A percentile compares a stretch with the other conserved stretches of the same genome.
Evolutionary conservation across 1,139 yeast genomes (phyloP).

Genomic region (Candida smagusa): DNA sequence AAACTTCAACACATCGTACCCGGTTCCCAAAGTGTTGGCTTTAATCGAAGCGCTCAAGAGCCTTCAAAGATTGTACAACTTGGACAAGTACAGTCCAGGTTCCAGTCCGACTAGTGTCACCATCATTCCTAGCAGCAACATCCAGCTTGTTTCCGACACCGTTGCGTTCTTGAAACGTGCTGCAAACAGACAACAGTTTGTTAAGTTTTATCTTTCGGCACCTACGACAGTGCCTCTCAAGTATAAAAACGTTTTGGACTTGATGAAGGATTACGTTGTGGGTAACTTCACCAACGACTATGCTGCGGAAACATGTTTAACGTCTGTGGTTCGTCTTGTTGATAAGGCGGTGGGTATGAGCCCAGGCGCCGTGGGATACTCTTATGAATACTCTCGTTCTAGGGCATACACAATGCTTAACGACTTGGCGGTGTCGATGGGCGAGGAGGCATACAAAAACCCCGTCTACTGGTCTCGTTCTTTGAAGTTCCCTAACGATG

Average conservation of each 20-base stretch:
- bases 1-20: slow-evolving; percentile 10
- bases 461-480: slow-evolving; percentile 49
- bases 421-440: slow-evolving; percentile 16
- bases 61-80: slow-evolving; percentile 46
- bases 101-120: slow-evolving; percentile 46
- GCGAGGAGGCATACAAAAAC: slow-evolving; percentile 26
- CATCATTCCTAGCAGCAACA: slow-evolving; percentile 41
- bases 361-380: slow-evolving; percentile 12
- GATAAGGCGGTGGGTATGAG: slow-evolving; percentile 18
- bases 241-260: slow-evolving; percentile 33
- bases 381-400: slow-evolving; percentile 44
- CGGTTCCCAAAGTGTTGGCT: slow-evolving; percentile 38
- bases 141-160: slow-evolving; percentile 25
- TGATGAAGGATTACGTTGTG: slow-evolving; percentile 49
- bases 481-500: slow-evolving; percentile 38
- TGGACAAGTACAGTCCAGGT: slow-evolving; percentile 27
- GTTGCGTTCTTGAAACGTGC: slow-evolving; percentile 28
- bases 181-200: slow-evolving; percentile 21
- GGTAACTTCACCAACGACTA: slow-evolving; percentile 46
- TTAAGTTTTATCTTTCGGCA: slow-evolving; percentile 17
- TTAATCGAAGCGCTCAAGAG: slow-evolving; percentile 44
- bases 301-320: slow-evolving; percentile 31
- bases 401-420: slow-evolving; percentile 47
- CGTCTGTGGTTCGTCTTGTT: slow-evolving; percentile 34
- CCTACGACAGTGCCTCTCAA: slow-evolving; percentile 20